A percentile compares a stretch with the other conserved stretches of the same genome.
These are phyloP conservation scores for Aegilops umbellulata DNA, from an alignment of 176 grass and related monocot genomes.

Conservation along the genomic window DNA sequence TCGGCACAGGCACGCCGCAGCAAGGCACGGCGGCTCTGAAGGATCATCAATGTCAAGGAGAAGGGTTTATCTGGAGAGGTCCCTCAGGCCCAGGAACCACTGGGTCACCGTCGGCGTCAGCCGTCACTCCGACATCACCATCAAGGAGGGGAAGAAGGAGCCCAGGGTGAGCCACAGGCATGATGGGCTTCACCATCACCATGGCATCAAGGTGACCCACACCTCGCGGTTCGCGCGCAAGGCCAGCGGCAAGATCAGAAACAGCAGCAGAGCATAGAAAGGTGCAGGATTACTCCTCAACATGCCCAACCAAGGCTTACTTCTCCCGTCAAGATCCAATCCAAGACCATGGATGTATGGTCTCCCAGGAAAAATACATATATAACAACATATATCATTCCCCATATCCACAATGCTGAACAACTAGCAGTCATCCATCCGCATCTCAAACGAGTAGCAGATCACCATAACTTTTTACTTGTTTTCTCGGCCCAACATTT, in stretches of 20 bases:
- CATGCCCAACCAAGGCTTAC: no score
- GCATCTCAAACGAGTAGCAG: background rate
- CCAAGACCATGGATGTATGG: no score
- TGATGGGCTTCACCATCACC: background rate
- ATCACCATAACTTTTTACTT: background rate
- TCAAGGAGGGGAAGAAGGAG: constrained; percentile 7
- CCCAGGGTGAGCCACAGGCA: background rate
- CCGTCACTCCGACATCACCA: background rate
- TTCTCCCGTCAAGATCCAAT: no score
- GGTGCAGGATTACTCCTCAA: no score
- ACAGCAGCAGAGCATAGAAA: no score
- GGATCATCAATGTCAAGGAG: constrained; percentile 34
- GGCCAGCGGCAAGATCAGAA: background rate
- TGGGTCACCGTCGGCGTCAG: constrained; percentile 28
- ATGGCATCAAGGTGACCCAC: constrained; percentile 43
- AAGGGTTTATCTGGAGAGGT: constrained; percentile 45
- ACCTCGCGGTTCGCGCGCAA: constrained; percentile 56
- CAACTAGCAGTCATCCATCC: no score
- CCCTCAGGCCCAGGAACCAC: constrained; percentile 41
- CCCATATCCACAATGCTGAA: no score
- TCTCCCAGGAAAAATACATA: background rate
- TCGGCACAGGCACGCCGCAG: no score
- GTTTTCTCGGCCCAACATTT: background rate
- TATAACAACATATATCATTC: no score
- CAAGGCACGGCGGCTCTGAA: background rate